Evolutionary conservation across 306 rosid genomes (phyloP), one percentile per base, ranked within the genome.

Genomic region (Dryas alaskensis): DNA sequence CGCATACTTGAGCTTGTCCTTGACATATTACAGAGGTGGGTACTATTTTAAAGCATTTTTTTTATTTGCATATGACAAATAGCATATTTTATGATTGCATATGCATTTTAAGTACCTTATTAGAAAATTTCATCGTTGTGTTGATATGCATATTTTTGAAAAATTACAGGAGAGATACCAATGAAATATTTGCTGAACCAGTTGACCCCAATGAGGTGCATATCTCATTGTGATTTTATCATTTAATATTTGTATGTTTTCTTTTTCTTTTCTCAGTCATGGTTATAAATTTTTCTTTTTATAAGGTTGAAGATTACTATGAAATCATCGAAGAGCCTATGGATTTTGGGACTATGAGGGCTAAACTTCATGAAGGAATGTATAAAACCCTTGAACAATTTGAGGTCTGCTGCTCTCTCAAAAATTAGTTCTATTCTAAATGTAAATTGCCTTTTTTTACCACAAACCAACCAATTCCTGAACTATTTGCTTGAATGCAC

Each of bases 341-440:
- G 96, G 96, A 90, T 86, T 87, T 87, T 73, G 92, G 92, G 69
- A 90, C 96, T 63, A 86, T 87, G 90, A 87, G 96, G 77, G 96
- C 96, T 64, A 90, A 90, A 81, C 81, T 90, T 59, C 90, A 90
- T 22, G 90, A 90, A 68, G 90, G 89, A 71, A 84, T 84, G 87
- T 90, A 90, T 37, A 65, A 52, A 70, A 86, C 45, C 76, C 79
- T 87, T 55, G 84, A 82, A 66, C 78, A 90, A 76, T 90, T 90
- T 79, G 87, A 90, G 92, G 96, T 90, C 70, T 69, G 54, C 75
- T 81, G 3, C 77, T 52, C 71, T 79, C 69, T 19, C 65, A 66
- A 65, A n/a, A 60, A 50, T 37, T 66, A 66, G 17, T 22, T 60
- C 42, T 46, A 10, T 3, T 42, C 55, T 61, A 19, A 55, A 27